Evolutionary conservation across 2,329 filamentous ascomycete species (phyloP), one percentile per base, ranked within the genome.

Genomic region (Ceratocystis variospora): DNA sequence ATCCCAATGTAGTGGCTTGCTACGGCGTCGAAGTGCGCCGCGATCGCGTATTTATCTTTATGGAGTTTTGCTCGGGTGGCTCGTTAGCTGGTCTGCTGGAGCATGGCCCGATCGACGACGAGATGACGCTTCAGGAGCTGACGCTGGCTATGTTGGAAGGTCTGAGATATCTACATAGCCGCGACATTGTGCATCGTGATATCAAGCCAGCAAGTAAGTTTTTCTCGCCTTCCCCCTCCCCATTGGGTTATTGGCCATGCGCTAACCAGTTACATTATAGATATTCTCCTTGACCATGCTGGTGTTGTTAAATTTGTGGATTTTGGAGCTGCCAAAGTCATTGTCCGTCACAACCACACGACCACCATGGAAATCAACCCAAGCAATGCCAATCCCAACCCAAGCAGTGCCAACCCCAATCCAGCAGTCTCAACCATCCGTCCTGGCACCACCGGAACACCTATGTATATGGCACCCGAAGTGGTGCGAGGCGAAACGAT

Each of bases 391-490:
- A 44, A 10, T 25, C 5, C 22, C 67, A 89, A 96, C 76, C 88
- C 85, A 66, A 89, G 96, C 76, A 88, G 91, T 73, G 94, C 89
- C 45, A 44, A 10, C 25, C 5, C 22, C 22, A 61, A 61, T 5
- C 45, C 41, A 5, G 45, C 44, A 37, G 44, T 50, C 7, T 15
- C 61, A 19, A 63, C 61, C 4, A 37, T 48, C 19, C 44, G 61
- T 15, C 61, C 61, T 12, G 66, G 63, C 19, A 96, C 97, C 87
- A 96, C 92, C 22, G 94, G 94, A 71, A 99, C 94, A 10, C 94
- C 94, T 2, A 99, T 99, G 94, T 99, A 99, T 80, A 99, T 99
- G 94, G 97, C 94, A 5, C 94, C 94, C 4, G 94, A 99, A 79
- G 90, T 96, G 50, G 97, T 99, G 79, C 95, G 92, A 72, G 94